Evolutionary conservation across 768 basidiomycete genomes (phyloP).

Genomic region (Termitomyces sp.): DNA sequence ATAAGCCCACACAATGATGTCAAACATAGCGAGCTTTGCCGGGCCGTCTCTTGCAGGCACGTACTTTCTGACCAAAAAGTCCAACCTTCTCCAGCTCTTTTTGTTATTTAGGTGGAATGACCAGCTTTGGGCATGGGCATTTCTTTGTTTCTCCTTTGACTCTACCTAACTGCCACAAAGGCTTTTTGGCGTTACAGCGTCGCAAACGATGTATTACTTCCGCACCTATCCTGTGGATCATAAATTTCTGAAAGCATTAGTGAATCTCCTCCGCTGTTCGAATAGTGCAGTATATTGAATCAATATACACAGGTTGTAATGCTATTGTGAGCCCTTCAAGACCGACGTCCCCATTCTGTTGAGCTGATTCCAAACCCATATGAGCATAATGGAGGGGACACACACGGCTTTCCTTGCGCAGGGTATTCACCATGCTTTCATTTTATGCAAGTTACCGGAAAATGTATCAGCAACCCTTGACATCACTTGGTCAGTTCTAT

Average conservation of each 20-base stretch:
- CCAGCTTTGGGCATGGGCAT: not conserved
- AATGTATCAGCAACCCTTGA: not conserved
- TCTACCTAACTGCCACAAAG: not conserved
- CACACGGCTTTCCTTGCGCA: not conserved
- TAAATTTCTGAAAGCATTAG: not conserved
- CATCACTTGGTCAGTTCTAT: not conserved
- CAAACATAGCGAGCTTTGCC: not conserved
- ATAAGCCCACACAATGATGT: not conserved
- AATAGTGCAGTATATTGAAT: not conserved
- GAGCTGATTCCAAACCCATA: not conserved
- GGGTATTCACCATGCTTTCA: not conserved
- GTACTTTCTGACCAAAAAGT: not conserved
- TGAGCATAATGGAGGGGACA: not conserved
- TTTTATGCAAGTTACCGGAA: not conserved
- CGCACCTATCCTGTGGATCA: not conserved
- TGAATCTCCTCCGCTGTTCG: not conserved
- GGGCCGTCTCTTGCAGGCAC: not conserved
- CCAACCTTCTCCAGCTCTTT: not conserved
- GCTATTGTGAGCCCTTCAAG: not conserved
- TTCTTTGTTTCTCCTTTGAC: not conserved
- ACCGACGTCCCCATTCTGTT: not conserved
- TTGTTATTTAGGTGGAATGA: not conserved
- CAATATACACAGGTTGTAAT: not conserved
- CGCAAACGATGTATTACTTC: not conserved
- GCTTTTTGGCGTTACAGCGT: not conserved